A percentile compares a stretch with the other conserved stretches of the same genome.
phyloP scores from a whole-genome alignment of 768 basidiomycete species.

The Lentinus tigrinus region DNA sequence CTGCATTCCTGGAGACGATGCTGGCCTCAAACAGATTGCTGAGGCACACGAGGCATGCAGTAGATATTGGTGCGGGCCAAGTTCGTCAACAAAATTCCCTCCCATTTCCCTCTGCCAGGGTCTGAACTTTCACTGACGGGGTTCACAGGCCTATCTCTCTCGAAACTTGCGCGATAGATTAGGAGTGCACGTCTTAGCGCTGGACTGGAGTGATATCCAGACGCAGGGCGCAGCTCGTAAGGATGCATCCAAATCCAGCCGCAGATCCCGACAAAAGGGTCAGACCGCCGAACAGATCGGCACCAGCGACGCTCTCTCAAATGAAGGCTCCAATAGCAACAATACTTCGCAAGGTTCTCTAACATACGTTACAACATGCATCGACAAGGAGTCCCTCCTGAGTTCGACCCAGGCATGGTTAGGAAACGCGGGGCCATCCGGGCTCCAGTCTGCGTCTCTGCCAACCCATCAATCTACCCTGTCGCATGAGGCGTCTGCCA shows the following conservation, averaged over 20 bases:
- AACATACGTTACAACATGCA: constrained; percentile 54
- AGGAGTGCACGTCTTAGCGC: constrained; percentile 55
- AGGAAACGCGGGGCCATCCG: background rate
- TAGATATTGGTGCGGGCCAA: constrained; percentile 77
- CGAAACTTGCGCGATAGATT: constrained; percentile 38
- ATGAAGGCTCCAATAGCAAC: background rate
- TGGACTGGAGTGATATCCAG: constrained; percentile 62
- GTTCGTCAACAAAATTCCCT: constrained; percentile 28
- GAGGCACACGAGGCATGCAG: constrained; percentile 40
- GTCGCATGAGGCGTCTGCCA: background rate
- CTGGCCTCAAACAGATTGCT: constrained; percentile 27
- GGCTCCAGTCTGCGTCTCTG: background rate
- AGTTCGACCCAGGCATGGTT: constrained; percentile 55
- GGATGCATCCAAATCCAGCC: constrained; percentile 16
- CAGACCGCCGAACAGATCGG: constrained; percentile 12
- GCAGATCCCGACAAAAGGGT: background rate
- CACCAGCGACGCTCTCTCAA: background rate
- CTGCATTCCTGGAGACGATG: constrained; percentile 46
- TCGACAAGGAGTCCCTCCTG: constrained; percentile 49
- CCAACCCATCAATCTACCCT: too few species aligned
- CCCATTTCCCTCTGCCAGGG: background rate
- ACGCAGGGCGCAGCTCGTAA: constrained; percentile 53
- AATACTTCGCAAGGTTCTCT: constrained; percentile 28
- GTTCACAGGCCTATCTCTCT: constrained; percentile 59
- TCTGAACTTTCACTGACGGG: background rate